Base-by-base conservation (phyloP, 371 early-diverging fungal genomes). In the Mortierella sp. region DNA sequence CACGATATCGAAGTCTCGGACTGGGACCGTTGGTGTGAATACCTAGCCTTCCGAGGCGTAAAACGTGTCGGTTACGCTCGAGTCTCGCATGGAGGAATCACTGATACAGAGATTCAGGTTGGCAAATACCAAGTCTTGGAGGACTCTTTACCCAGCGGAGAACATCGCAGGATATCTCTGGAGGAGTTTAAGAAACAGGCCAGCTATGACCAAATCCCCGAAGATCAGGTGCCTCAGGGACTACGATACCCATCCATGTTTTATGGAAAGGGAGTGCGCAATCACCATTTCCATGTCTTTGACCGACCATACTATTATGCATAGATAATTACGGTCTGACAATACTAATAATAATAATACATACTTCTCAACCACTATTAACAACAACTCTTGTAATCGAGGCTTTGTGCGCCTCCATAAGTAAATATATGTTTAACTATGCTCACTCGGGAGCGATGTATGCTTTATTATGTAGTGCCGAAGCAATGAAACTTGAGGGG, bases 1-100 rank as follows among this genome's bases (percentile, higher is more conserved):
- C 89, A 92, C 73, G 95, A 95, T 84, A 88, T 94, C 62, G 94
- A 95, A 75, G 88, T 89, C 16, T 86, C 91, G 1, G 95, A 95
- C 72, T 86, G 86, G 79, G 94, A 94, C 83, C 91, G 95, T 66
- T 95, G 95, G 95, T 95, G 95, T 79, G 88, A 95, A 77, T 95
- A 95, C 86, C 87, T 95, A 26, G 94, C 91, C 52, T 94, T 88
- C 87, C 91, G 94, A 72, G 94, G 94, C 14, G 77, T 95, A 63
- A 90, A 93, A 78, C 90, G 94, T 68, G 73, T 89, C 35, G 94
- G 88, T 54, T 95, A 94, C 78, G 94, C 95, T 26, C 90, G 95
- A 64, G 84, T 95, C 58, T 90, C 91, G 65, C 94, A 93, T 65
- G 94, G 94, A 32, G 89, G 91, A 40, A 93, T 95, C 70, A 94